A percentile compares a stretch with the other conserved stretches of the same genome.
phyloP scores from a whole-genome alignment of 768 basidiomycete species.

The Naganishia vishniacii region DNA sequence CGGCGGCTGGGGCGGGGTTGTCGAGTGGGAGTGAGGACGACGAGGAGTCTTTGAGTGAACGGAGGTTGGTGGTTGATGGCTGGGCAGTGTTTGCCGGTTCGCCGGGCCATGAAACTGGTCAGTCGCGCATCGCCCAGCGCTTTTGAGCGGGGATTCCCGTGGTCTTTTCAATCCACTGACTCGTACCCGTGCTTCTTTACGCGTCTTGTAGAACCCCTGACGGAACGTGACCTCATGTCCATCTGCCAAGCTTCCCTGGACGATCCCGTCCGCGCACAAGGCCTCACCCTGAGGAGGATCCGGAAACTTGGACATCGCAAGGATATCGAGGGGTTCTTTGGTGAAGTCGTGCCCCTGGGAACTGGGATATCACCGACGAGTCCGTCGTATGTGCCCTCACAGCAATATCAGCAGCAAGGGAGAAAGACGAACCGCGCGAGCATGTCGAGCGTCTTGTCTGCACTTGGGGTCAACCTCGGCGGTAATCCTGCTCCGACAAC shows the following conservation, averaged over 20 bases:
- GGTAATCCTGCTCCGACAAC: conserved; percentile 51
- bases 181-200: too few species aligned
- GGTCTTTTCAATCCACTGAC: too few species aligned
- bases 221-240: conserved; percentile 70
- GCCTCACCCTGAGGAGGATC: conserved; percentile 64
- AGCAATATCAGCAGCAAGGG: conserved; percentile 24
- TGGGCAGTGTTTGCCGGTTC: conserved; percentile 79
- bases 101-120: conserved; percentile 52
- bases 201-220: conserved; percentile 65
- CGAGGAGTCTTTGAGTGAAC: conserved; percentile 47
- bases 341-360: conserved; percentile 51
- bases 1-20: conserved; percentile 25
- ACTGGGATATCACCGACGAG: conserved; percentile 47
- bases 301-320: conserved; percentile 48
- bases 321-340: conserved; percentile 54
- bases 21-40: conserved; percentile 62
- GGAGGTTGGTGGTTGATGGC: conserved; percentile 73
- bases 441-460: conserved; percentile 87
- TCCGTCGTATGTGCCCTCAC: conserved; percentile 43
- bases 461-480: conserved; percentile 78
- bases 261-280: conserved; percentile 71
- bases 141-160: too few species aligned
- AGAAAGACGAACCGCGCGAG: conserved; percentile 83
- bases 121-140: too few species aligned
- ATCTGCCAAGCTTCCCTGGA: conserved; percentile 77